Evolutionary conservation across 768 basidiomycete genomes (phyloP).

Genomic region (Kwoniella bestiolae): DNA sequence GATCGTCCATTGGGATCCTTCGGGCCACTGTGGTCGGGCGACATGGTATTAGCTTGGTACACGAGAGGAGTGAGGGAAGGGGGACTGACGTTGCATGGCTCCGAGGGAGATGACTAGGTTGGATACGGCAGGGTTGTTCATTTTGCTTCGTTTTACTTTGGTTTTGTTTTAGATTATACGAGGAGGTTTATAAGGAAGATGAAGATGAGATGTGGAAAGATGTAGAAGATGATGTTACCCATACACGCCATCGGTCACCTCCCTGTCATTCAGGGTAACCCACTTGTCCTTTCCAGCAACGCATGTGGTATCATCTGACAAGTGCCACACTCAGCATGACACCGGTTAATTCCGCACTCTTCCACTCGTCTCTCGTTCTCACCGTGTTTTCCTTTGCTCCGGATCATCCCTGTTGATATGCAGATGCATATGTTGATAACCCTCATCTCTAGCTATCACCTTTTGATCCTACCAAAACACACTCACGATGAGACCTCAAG

Average conservation of each 20-base stretch:
- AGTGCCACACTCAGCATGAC: constrained; percentile 18
- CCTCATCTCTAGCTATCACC: neutral
- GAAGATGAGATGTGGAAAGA: constrained; percentile 21
- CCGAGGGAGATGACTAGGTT: constrained; percentile 89
- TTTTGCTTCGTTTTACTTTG: constrained; percentile 23
- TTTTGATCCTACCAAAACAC: neutral
- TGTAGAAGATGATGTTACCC: constrained; percentile 13
- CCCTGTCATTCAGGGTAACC: neutral
- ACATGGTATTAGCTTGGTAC: constrained; percentile 2
- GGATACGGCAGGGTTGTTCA: constrained; percentile 61
- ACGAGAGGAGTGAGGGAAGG: neutral
- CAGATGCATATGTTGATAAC: neutral
- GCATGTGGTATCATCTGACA: neutral
- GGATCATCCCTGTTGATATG: neutral
- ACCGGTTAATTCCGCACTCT: constrained; percentile 24
- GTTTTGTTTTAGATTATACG: neutral
- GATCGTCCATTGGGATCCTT: constrained; percentile 88
- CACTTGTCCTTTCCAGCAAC: neutral
- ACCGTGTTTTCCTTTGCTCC: neutral
- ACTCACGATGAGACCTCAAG: constrained; percentile 34
- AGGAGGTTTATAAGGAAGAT: neutral
- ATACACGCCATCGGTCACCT: constrained; percentile 4
- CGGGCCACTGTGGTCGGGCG: constrained; percentile 70
- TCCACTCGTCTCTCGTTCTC: constrained; percentile 2
- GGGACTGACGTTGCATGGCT: constrained; percentile 78